Evolutionary conservation across 345 rosid species (phyloP).

Genomic region (Diplotaxis tenuifolia): DNA sequence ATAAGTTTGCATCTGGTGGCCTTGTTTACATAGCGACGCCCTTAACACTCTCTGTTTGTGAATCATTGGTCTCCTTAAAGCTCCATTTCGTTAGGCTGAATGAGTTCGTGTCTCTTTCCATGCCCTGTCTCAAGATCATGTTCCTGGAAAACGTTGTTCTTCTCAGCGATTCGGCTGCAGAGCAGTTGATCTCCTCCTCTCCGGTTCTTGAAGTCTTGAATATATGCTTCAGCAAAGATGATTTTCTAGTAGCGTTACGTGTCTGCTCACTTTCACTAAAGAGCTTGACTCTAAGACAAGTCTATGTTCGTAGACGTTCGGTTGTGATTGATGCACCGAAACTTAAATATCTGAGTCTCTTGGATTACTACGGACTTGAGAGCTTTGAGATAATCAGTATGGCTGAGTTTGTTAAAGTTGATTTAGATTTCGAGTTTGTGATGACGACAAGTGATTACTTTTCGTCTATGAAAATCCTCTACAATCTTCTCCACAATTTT

Average conservation of each 20-base stretch:
- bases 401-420: not conserved
- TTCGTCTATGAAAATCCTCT: not conserved
- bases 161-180: not conserved
- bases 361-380: not conserved
- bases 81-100: not conserved
- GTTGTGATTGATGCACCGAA: slow-evolving; percentile 13
- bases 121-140: too few relatives aligned
- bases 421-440: slow-evolving; percentile 2
- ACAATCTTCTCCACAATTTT: not conserved
- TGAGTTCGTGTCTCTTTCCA: not conserved
- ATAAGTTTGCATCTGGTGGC: not conserved
- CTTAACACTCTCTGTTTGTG: not conserved
- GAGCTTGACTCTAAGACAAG: not conserved
- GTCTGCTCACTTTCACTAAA: too few relatives aligned
- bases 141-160: not conserved
- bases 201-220: too few relatives aligned
- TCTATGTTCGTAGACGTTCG: not conserved
- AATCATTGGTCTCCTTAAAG: slow-evolving; percentile 2
- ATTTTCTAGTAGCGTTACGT: not conserved
- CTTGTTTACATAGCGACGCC: too few relatives aligned
- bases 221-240: not conserved
- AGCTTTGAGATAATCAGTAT: not conserved
- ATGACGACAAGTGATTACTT: not conserved
- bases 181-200: too few relatives aligned
- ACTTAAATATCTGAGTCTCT: slow-evolving; percentile 10